Base-by-base conservation (phyloP, 2,329 filamentous ascomycete genomes). In the Ophiostoma pallidulum region DNA sequence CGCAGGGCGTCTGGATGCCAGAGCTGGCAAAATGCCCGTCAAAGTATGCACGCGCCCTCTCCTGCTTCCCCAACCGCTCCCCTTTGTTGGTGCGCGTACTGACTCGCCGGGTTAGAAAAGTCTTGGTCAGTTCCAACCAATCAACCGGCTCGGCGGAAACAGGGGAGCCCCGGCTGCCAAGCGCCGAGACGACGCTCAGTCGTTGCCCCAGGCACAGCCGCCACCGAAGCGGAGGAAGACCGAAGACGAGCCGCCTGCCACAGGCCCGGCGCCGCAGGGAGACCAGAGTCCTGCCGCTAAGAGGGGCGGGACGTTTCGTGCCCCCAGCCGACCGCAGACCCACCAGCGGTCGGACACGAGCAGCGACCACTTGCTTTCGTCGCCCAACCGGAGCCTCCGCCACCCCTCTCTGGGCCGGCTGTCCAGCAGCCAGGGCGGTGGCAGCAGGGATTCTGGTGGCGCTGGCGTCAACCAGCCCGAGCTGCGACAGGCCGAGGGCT, bases 151-250 rank as follows among this genome's bases (percentile, higher is more conserved):
- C n/a, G 26, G 12, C 10, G 29, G 40, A 2, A 3, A 9, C 3
- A 8, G 6, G 8, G 19, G 8, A 5, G 16, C 20, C 18, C 20
- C 24, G 9, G 4, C 31, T 12, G 4, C 35, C 10, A 38, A 42
- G 14, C 41, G 41, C 22, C 31, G 22, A 2, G 20, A n/a, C 18
- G 32, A 36, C 2, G 12, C 46, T 9, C 14, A 26, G 19, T 13
- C 32, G 4, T 14, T 19, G 18, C 16, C 38, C 13, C 45, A 41
- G 9, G 26, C 35, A 16, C 45, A 37, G n/a, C 46, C 42, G 9
- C 18, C 47, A 9, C 40, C 47, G 8, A 52, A 52, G n/a, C 40
- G 43, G 26, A 47, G 43, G 33, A 40, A 31, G 4, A 42, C 16
- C n/a, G 44, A 33, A 5, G 18, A 18, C 5, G 39, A 32, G 13